Percentiles rank a stretch among this genome's conserved stretches.
Evolutionary conservation across 169 alveolate species (phyloP).

Genomic region (Plasmodium malariae): DNA sequence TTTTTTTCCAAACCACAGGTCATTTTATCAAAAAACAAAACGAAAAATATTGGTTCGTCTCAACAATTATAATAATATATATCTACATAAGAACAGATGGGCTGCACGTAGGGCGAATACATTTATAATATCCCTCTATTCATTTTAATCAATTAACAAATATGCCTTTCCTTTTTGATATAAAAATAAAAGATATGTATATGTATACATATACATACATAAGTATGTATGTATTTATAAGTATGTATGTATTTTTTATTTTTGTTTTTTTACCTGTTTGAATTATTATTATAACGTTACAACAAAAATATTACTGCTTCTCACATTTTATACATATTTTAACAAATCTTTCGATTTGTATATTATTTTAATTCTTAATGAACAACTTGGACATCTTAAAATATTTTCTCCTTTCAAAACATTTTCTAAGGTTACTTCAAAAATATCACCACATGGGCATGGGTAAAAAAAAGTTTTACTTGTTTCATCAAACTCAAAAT

Average conservation of each 20-base stretch:
- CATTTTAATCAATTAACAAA: too few species aligned
- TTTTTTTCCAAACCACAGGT: too few species aligned
- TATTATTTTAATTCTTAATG: slow-evolving; percentile 85
- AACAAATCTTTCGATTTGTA: slow-evolving; percentile 55
- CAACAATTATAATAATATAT: too few species aligned
- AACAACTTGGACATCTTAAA: slow-evolving; percentile 90
- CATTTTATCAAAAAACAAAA: too few species aligned
- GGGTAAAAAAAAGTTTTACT: slow-evolving; percentile 86
- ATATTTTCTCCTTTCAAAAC: slow-evolving; percentile 79
- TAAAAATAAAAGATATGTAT: background rate
- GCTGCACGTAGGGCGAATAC: too few species aligned
- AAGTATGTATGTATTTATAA: too few species aligned
- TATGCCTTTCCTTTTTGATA: background rate
- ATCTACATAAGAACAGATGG: too few species aligned
- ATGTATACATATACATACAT: background rate
- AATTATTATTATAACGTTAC: background rate
- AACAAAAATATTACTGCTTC: background rate
- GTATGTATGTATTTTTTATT: background rate
- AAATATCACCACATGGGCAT: slow-evolving; percentile 93
- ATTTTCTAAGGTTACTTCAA: slow-evolving; percentile 84
- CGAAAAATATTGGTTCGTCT: too few species aligned
- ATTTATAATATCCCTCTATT: background rate
- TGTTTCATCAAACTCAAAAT: slow-evolving; percentile 88
- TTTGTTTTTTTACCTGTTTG: slow-evolving; percentile 2
- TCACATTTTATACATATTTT: slow-evolving; percentile 39